Evolutionary conservation across 164 flowering plant species (phyloP), one percentile per base, ranked within the genome.

Genomic region (Magnolia changhungtana): DNA sequence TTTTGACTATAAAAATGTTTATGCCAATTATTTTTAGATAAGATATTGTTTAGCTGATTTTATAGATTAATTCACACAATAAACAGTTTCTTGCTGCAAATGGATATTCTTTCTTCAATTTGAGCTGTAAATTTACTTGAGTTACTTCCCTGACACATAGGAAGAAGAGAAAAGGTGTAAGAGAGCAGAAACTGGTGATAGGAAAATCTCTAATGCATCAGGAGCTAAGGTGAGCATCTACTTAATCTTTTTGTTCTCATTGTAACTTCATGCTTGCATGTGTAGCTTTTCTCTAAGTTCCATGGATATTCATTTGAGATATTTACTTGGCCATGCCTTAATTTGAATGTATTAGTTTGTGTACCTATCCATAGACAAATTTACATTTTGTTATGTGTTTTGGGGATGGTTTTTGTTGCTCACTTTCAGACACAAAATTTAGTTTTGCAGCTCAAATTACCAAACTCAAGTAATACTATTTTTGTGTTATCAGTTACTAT

Each of bases 161-260:
- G 76, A 74, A 24, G 76, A 74, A 31, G 76, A 74, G 31, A 74
- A 63, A 66, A 63, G 76, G 20, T 74, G 76, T 69, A 74, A 64
- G 20, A 74, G 64, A 51, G 76, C 9, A 63, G 70, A 64, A 37
- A 68, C 23, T 8, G 18, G 19, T 63, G 70, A 31, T 18, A 18
- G 20, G 24, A 64, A 45, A 65, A 16, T n/a, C 14, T 67, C 21
- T 7, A 11, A 13, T 3, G 24, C 29, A 19, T 45, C 55, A 66
- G 19, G n/a, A 74, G 49, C 69, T 45, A n/a, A 49, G 70, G 70
- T 74, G 20, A 59, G 51, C 20, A 73, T 45, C 67, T 29, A 1
- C 52, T 29, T 61, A 9, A 11, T 1, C 20, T 16, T 55, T 10
- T 55, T 16, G 7, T 10, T 55, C 11, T 55, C 18, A 55, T 10